Evolutionary conservation across 352 stramenopile species (phyloP), one percentile per base, ranked within the genome.

Genomic region (Hyaloperonospora arabidopsidis): DNA sequence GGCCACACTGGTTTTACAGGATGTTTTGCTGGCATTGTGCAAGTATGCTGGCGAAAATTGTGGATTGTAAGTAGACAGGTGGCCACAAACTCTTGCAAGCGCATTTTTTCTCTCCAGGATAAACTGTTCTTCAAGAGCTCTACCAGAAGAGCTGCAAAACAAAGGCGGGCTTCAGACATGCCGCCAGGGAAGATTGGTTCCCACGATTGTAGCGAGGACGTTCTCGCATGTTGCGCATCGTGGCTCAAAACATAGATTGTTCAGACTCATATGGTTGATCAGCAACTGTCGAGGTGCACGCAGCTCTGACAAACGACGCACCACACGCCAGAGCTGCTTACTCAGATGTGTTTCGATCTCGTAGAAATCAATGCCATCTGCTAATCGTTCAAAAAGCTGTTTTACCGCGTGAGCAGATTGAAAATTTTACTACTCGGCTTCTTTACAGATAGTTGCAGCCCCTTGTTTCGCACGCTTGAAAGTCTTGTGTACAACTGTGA

Each of bases 361-460:
- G 39, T 90, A 90, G 41, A 78, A 84, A 14, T 87, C 70, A 15
- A 87, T 67, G 11, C 67, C 62, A 43, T 88, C 70, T 29, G 70
- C 61, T 18, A 21, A 28, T 4, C 70, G 52, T 40, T 86, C 65
- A n/a, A 68, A 48, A 49, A 86, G 79, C 6, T 70, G 52, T 4
- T 70, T 65, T 0, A 68, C 82, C 38, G 85, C 35, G 6, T 55
- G 35, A 25, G 72, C 70, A 5, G 61, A 65, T 45, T 88, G 54
- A 66, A 88, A 88, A 51, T 90, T 77, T 29, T 77, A 90, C 61
- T 90, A 90, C 59, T 90, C 80, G 19, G 80, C 78, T 50, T 89
- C 75, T 28, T 87, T 75, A 2, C 75, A 49, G 86, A 84, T 10
- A 87, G 54, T 14, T 66, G 65, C 2, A 87, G 61, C 13, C 82